Evolutionary conservation across 108 stramenopile genomes (phyloP).

Genomic region (Asterionellopsis glacialis): DNA sequence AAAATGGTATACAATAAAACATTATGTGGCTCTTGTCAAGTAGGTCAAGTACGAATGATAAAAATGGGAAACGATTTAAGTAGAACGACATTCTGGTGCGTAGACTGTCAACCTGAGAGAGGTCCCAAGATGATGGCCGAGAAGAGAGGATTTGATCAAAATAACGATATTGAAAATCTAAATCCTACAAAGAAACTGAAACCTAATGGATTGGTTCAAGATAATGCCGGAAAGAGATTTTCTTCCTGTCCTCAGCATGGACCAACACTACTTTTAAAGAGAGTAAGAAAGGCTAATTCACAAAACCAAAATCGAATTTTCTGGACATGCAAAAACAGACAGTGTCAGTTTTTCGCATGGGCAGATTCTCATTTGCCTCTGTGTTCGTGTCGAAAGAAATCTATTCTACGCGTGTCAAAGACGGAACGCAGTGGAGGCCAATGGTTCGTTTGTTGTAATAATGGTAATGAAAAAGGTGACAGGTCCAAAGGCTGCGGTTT

Average conservation of each 20-base stretch:
- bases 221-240: conserved; percentile 1
- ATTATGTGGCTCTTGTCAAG: conserved; percentile 40
- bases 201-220: background rate
- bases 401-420: conserved; percentile 44
- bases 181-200: background rate
- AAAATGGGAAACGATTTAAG: conserved; percentile 48
- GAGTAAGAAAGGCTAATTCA: conserved; percentile 30
- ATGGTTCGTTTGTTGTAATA: conserved; percentile 56
- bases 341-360: conserved; percentile 52
- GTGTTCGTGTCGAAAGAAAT: conserved; percentile 18
- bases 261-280: conserved; percentile 17
- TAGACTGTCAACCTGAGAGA: conserved; percentile 35
- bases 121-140: background rate
- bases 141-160: too few species aligned
- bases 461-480: background rate
- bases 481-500: background rate
- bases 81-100: conserved; percentile 60
- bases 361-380: conserved; percentile 44
- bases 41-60: conserved; percentile 41
- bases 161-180: conserved; percentile 9
- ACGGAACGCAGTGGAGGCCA: conserved; percentile 45
- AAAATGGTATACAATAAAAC: conserved; percentile 68
- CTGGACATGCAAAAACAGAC: conserved; percentile 29
- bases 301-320: conserved; percentile 42
- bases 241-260: conserved; percentile 54